These are phyloP conservation scores for Pinus albicaulis DNA, from an alignment of 75 land plant genomes.

Conservation along the genomic window DNA sequence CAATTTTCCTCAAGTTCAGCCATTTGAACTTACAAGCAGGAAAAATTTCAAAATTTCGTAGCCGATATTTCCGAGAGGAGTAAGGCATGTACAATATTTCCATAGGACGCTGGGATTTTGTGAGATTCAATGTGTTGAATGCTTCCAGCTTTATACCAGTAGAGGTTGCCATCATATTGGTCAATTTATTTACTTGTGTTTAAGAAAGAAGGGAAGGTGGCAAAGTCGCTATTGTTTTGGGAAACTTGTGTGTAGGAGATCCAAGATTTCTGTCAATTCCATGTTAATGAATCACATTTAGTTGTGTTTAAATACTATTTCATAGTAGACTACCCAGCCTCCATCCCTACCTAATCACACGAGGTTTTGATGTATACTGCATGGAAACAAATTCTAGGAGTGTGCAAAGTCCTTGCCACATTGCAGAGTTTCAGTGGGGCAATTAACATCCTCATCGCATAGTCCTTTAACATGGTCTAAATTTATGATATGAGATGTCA, in stretches of 20 bases:
- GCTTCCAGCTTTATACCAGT: neutral
- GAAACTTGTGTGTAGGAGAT: slow-evolving; percentile 6
- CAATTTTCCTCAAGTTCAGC: neutral
- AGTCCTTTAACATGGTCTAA: neutral
- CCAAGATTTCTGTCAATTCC: neutral
- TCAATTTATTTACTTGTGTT: neutral
- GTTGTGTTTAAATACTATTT: neutral
- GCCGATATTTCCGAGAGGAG: neutral
- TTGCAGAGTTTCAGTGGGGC: neutral
- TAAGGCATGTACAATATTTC: neutral
- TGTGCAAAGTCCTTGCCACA: neutral
- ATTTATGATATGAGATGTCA: neutral
- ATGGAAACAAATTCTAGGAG: neutral
- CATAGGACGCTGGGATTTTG: neutral
- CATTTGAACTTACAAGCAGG: neutral
- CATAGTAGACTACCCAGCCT: neutral
- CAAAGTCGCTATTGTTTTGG: neutral
- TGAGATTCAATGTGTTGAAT: slow-evolving; percentile 1
- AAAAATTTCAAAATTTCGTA: neutral
- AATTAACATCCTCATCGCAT: neutral
- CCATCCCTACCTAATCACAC: neutral
- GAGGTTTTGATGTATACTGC: neutral
- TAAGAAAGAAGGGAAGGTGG: neutral
- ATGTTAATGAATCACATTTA: neutral
- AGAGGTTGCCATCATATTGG: neutral